Conservation (phyloP, 2,329 filamentous ascomycete genomes). For the Xylariaceae sp. region DNA sequence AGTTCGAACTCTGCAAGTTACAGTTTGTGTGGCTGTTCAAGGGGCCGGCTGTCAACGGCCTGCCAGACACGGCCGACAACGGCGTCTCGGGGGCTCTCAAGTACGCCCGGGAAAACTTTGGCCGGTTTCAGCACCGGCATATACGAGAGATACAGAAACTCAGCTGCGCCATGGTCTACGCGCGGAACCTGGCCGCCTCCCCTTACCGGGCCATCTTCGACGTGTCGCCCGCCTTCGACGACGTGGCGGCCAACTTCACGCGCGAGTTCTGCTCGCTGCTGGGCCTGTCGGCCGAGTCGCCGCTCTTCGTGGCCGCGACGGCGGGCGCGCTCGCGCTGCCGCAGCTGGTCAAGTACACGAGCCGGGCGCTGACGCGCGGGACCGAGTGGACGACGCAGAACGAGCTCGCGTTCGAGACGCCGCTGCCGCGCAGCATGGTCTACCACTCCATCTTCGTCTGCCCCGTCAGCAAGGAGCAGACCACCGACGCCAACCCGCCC, state of each 20-base stretch:
- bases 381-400: constrained; percentile 92
- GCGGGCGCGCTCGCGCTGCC: constrained; percentile 89
- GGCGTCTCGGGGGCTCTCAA: constrained; percentile 59
- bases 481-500: constrained; percentile 83
- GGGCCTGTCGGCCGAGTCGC: constrained; percentile 82
- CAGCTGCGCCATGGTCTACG: constrained; percentile 72
- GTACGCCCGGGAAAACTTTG: constrained; percentile 71
- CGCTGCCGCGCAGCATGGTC: constrained; percentile 51
- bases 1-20: constrained; percentile 86
- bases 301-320: constrained; percentile 85
- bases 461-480: constrained; percentile 93
- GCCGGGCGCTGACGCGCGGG: constrained; percentile 78
- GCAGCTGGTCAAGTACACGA: constrained; percentile 78
- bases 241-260: constrained; percentile 81
- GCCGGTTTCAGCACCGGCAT: constrained; percentile 67
- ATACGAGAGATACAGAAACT: constrained; percentile 73
- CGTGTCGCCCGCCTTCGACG: constrained; percentile 68
- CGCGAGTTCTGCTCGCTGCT: constrained; percentile 91
- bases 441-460: constrained; percentile 98
- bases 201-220: constrained; percentile 77
- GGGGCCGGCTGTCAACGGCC: constrained; percentile 46
- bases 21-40: constrained; percentile 87
- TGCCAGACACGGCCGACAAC: constrained; percentile 42
- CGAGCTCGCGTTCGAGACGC: constrained; percentile 75
- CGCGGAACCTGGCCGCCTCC: constrained; percentile 63